A percentile compares a stretch with the other conserved stretches of the same genome.
These are phyloP conservation scores for Allomyces javanicus DNA, from an alignment of 192 early-diverging fungal genomes.

Conservation along the genomic window DNA sequence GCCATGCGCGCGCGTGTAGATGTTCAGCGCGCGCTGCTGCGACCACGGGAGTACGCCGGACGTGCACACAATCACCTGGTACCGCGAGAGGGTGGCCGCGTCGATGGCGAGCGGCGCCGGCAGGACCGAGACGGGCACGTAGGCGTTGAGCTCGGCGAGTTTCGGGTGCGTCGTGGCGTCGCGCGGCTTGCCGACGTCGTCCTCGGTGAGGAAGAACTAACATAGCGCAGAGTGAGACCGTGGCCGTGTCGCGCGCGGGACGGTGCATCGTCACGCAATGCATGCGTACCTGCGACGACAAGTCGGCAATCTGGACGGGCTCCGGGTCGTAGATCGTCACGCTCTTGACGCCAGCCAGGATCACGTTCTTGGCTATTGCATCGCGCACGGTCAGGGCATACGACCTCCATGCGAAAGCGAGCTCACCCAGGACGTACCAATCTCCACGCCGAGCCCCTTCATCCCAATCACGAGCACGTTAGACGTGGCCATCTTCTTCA, in stretches of 20 bases:
- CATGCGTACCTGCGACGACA: slow-evolving; percentile 59
- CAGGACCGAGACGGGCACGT: slow-evolving; percentile 78
- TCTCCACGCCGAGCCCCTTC: slow-evolving; percentile 92
- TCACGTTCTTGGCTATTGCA: slow-evolving; percentile 76
- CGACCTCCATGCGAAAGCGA: too few relatives aligned
- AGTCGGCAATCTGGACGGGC: slow-evolving; percentile 51
- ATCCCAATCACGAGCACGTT: slow-evolving; percentile 92
- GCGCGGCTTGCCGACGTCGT: slow-evolving; percentile 72
- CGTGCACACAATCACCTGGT: slow-evolving; percentile 19
- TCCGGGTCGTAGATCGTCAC: slow-evolving; percentile 83
- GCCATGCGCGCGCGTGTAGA: slow-evolving; percentile 45
- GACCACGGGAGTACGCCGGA: not conserved
- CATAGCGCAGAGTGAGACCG: not conserved
- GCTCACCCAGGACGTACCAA: slow-evolving; percentile 34
- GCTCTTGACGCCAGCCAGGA: slow-evolving; percentile 97
- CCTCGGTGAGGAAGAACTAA: slow-evolving; percentile 72
- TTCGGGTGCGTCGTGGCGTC: slow-evolving; percentile 52
- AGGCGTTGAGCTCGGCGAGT: slow-evolving; percentile 88
- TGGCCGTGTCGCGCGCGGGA: too few relatives aligned
- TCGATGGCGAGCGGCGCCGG: slow-evolving; percentile 57
- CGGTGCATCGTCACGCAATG: too few relatives aligned
- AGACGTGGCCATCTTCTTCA: slow-evolving; percentile 91
- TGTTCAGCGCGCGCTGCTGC: slow-evolving; percentile 31
- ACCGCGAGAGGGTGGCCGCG: slow-evolving; percentile 20
- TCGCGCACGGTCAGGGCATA: too few relatives aligned